A percentile compares a stretch with the other conserved stretches of the same genome.
Conservation (phyloP, 2,329 filamentous ascomycete genomes). For the Trichoderma brevicompactum region DNA sequence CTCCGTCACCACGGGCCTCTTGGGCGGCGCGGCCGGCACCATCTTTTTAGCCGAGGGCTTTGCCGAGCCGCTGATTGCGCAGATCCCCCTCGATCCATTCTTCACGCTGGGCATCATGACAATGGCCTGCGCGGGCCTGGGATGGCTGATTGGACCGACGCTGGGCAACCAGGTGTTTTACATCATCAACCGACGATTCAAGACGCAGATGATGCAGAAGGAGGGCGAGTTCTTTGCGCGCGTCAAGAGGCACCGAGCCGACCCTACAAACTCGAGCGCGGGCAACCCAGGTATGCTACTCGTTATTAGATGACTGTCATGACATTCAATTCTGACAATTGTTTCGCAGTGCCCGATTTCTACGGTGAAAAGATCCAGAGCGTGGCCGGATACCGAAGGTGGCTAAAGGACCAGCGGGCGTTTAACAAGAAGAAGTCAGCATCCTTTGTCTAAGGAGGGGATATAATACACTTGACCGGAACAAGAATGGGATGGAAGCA, state of each 20-base stretch:
- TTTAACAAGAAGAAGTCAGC: constrained; percentile 93
- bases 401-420: constrained; percentile 95
- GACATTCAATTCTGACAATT: background rate
- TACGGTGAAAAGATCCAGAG: constrained; percentile 98
- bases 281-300: constrained; percentile 71
- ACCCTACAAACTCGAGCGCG: constrained; percentile 85
- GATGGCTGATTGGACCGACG: constrained; percentile 86
- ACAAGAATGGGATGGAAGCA: background rate
- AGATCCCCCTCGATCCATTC: constrained; percentile 85
- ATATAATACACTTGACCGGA: constrained; percentile 40
- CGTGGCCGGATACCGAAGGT: constrained; percentile 86
- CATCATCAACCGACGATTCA: constrained; percentile 70
- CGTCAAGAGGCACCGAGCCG: constrained; percentile 89
- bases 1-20: constrained; percentile 67
- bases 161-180: constrained; percentile 82
- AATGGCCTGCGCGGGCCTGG: constrained; percentile 74
- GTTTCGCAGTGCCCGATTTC: constrained; percentile 77
- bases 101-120: constrained; percentile 82
- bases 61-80: constrained; percentile 70
- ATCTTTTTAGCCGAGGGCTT: constrained; percentile 71
- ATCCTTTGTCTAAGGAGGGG: constrained; percentile 58
- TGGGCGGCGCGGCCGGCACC: constrained; percentile 65
- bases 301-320: background rate
- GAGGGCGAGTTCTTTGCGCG: constrained; percentile 92
- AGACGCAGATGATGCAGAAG: constrained; percentile 78